Evolutionary conservation across 2,329 filamentous ascomycete genomes (phyloP).

Genomic region (Cladophialophora exuberans): DNA sequence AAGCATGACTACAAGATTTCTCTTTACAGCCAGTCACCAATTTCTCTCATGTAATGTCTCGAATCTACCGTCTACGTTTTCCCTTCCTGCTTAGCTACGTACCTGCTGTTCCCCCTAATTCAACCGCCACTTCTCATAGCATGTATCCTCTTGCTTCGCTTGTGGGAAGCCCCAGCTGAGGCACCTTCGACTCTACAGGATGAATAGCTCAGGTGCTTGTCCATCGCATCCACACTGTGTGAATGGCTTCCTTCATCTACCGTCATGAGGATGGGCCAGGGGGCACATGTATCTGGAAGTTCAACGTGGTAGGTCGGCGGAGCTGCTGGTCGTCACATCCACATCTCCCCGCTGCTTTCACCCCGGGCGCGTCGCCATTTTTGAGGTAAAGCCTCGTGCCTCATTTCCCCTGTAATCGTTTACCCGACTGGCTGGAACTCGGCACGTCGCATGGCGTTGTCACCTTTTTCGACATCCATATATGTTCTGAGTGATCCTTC

Average conservation of each 20-base stretch:
- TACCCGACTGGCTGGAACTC: constrained; percentile 5
- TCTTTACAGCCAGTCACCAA: constrained; percentile 19
- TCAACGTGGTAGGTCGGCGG: neutral
- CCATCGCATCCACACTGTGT: no score
- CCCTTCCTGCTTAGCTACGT: neutral
- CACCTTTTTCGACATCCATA: neutral
- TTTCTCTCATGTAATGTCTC: constrained; percentile 27
- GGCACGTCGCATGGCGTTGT: neutral
- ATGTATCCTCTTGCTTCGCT: no score
- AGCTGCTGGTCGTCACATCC: neutral
- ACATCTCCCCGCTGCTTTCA: constrained; percentile 1
- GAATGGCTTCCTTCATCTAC: no score
- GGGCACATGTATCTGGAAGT: neutral
- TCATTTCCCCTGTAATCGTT: constrained; percentile 1
- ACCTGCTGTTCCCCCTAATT: neutral
- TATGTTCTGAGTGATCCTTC: no score
- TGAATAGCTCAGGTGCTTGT: no score
- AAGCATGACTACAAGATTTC: constrained; percentile 24
- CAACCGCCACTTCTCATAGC: no score
- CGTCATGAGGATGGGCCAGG: no score
- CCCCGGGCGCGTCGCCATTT: neutral
- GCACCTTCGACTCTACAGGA: no score
- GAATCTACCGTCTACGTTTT: neutral
- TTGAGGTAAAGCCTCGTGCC: neutral
- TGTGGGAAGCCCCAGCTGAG: no score